phyloP scores from a whole-genome alignment of 345 rosid genomes.

The Viola odorata region DNA sequence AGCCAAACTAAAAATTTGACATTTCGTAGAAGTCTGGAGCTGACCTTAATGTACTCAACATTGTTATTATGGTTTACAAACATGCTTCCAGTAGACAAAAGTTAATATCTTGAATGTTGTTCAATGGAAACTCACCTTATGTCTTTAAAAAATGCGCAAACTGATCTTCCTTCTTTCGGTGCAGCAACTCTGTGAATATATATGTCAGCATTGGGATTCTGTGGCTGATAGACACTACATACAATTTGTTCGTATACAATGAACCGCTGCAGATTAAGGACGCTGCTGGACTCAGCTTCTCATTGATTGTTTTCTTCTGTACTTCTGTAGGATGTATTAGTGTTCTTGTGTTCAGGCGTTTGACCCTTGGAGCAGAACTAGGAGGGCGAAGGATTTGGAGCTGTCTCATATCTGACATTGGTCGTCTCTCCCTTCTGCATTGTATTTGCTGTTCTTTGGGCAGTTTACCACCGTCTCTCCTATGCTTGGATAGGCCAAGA shows the following conservation, averaged over 20 bases:
- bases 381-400: conserved; percentile 59
- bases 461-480: too few species aligned
- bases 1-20: too few species aligned
- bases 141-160: too few species aligned
- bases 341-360: conserved; percentile 69
- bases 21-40: background rate
- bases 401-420: too few species aligned
- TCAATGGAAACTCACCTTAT: too few species aligned
- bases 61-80: background rate
- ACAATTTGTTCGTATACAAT: conserved; percentile 61
- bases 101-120: too few species aligned
- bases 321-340: conserved; percentile 72
- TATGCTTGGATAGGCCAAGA: too few species aligned
- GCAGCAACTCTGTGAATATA: conserved; percentile 90
- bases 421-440: too few species aligned
- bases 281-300: conserved; percentile 74
- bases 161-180: conserved; percentile 7
- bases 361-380: conserved; percentile 73
- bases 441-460: too few species aligned
- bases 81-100: too few species aligned
- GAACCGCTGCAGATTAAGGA: conserved; percentile 62
- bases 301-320: conserved; percentile 68
- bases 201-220: conserved; percentile 89
- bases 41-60: background rate
- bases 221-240: conserved; percentile 82